Evolutionary conservation across 345 rosid genomes (phyloP), one percentile per base, ranked within the genome.

Genomic region (Boechera divaricarpa): DNA sequence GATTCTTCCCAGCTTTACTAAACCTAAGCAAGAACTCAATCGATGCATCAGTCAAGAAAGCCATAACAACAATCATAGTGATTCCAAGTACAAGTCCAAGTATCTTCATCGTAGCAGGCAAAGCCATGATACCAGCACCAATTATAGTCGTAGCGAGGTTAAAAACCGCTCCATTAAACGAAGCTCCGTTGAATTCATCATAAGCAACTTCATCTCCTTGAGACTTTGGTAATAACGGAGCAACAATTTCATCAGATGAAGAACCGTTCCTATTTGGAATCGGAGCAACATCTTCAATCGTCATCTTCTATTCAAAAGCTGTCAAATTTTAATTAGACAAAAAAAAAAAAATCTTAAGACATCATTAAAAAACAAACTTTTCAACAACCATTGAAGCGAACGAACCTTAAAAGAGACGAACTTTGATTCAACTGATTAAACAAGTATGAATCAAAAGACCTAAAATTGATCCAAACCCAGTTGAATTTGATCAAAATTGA

Each of bases 71-170:
- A 76, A 93, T 91, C 90, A 89, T 78, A 10, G 79, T 79, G 33
- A 91, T 71, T 74, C 98, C 98, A 64, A 86, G 90, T 35, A 78
- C 85, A 28, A 93, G 97, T 44, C 98, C 98, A 15, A 93, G 79
- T 13, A 88, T 90, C 77, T 89, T 93, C 93, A 91, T 86, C 58
- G 93, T 91, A 2, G 97, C 97, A 26, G 98, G 98, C 75, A 93
- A 76, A 58, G 98, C 89, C 98, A 93, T 93, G 85, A 93, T 93
- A 13, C 98, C 98, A 52, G 98, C 98, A 59, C 97, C 97, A 73
- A 91, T 90, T 48, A 91, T 77, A 1, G 97, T 93, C 5, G 95
- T 93, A 16, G 98, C 84, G 47, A 93, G 86, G 72, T 93, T 93
- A 76, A 93, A 93, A 73, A 93, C 98, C 0, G 95, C 98, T 41